Evolutionary conservation across 345 rosid species (phyloP).

Genomic region (Geranium brycei): DNA sequence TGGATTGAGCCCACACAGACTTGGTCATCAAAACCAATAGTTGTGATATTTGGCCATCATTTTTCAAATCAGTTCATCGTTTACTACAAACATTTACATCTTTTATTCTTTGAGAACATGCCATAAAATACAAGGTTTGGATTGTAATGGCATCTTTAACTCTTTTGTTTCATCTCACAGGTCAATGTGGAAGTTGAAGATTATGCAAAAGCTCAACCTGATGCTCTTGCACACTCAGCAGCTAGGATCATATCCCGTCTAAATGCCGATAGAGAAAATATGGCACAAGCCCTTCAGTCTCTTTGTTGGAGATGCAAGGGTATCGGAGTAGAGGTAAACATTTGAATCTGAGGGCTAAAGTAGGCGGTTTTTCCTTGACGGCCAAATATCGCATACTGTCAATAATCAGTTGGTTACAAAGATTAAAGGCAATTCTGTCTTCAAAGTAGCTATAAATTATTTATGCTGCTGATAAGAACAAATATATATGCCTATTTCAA

Average conservation of each 20-base stretch:
- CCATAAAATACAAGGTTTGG: no score
- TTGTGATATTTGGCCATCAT: no score
- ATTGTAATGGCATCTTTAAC: conserved; percentile 13
- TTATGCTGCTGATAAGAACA: neutral
- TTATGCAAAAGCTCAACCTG: conserved; percentile 59
- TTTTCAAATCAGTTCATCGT: no score
- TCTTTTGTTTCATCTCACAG: conserved; percentile 25
- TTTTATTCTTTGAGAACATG: no score
- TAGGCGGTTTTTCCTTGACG: neutral
- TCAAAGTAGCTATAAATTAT: neutral
- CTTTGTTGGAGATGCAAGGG: conserved; percentile 73
- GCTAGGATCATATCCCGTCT: conserved; percentile 52
- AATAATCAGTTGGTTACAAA: no score
- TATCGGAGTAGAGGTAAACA: conserved; percentile 76
- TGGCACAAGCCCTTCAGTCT: conserved; percentile 53
- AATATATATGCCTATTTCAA: neutral
- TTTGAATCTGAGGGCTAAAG: no score
- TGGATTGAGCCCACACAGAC: no score
- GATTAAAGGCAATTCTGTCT: no score
- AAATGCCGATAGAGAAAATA: conserved; percentile 58
- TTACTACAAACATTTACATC: no score
- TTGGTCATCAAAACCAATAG: no score
- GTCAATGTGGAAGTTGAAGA: conserved; percentile 67
- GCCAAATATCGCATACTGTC: no score
- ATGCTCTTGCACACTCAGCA: conserved; percentile 61